Evolutionary conservation across 1,284 basidiomycete genomes (phyloP).

Genomic region (Cryptococcus sp.): DNA sequence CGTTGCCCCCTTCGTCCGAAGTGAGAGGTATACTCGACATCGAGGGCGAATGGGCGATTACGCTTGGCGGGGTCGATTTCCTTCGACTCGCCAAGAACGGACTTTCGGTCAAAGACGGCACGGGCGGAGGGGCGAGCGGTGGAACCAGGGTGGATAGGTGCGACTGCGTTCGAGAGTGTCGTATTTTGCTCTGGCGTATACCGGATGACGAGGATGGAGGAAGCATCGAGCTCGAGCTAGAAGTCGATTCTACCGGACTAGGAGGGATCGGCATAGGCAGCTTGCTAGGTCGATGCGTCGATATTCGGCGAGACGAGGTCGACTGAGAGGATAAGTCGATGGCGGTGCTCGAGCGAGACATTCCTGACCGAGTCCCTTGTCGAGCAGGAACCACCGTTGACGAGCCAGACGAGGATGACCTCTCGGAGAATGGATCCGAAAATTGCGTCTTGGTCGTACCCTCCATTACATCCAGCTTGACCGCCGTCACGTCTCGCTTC

Average conservation of each 20-base stretch:
- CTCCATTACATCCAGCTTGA: slow-evolving; percentile 7
- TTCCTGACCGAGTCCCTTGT: not conserved
- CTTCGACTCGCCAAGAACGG: not conserved
- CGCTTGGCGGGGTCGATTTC: not conserved
- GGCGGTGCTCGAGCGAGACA: slow-evolving; percentile 11
- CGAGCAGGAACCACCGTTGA: slow-evolving; percentile 19
- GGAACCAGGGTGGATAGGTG: slow-evolving; percentile 2
- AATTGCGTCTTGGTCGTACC: not conserved
- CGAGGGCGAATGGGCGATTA: not conserved
- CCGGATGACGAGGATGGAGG: too few relatives aligned
- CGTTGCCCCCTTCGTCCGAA: not conserved
- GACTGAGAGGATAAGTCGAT: not conserved
- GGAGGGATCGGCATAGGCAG: slow-evolving; percentile 2
- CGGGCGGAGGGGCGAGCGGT: slow-evolving; percentile 5
- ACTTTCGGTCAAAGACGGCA: slow-evolving; percentile 11
- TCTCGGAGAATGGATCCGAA: slow-evolving; percentile 13
- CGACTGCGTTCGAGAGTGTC: slow-evolving; percentile 34
- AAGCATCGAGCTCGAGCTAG: too few relatives aligned
- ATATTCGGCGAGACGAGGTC: not conserved
- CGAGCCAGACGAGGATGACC: slow-evolving; percentile 20
- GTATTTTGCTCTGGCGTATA: slow-evolving; percentile 10
- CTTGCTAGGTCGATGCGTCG: slow-evolving; percentile 11
- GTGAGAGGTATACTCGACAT: not conserved
- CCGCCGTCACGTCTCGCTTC: slow-evolving; percentile 14
- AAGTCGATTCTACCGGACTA: not conserved